These are phyloP conservation scores for Coniochaeta sp. DNA, from an alignment of 2,329 filamentous ascomycete species.

Conservation along the genomic window DNA sequence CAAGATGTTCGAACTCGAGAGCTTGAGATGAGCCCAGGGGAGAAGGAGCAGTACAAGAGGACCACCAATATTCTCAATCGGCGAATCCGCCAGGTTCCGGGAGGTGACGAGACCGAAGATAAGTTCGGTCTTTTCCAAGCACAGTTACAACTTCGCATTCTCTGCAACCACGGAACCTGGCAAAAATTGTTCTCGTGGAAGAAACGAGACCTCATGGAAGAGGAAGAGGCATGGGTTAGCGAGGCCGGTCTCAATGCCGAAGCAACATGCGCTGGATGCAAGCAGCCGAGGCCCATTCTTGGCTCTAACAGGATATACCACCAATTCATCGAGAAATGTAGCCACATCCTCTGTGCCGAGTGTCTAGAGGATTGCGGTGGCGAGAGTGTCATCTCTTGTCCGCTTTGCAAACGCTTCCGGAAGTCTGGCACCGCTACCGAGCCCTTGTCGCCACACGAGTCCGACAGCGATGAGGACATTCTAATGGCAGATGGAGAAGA, in stretches of 20 bases:
- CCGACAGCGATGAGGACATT: neutral
- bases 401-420: constrained; percentile 11
- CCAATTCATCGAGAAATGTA: constrained; percentile 16
- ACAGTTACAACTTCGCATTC: constrained; percentile 34
- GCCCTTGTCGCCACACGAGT: neutral
- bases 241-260: constrained; percentile 16
- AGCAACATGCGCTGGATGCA: constrained; percentile 19
- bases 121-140: constrained; percentile 37
- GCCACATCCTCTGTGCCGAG: constrained; percentile 22
- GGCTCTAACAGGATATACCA: constrained; percentile 11
- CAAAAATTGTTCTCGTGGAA: constrained; percentile 36
- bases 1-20: constrained; percentile 12
- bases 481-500: neutral
- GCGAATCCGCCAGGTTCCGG: constrained; percentile 26
- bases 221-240: constrained; percentile 17
- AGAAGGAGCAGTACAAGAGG: constrained; percentile 23
- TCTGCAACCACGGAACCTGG: constrained; percentile 43
- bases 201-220: constrained; percentile 24
- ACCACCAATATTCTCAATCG: constrained; percentile 29
- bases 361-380: constrained; percentile 15
- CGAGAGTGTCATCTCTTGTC: constrained; percentile 10
- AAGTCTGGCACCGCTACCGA: neutral
- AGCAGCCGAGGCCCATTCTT: constrained; percentile 24
- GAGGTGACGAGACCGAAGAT: constrained; percentile 18
- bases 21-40: constrained; percentile 23